A percentile compares a stretch with the other conserved stretches of the same genome.
Conservation (phyloP, 108 stramenopile genomes). For the Schizochytrium sp. region DNA sequence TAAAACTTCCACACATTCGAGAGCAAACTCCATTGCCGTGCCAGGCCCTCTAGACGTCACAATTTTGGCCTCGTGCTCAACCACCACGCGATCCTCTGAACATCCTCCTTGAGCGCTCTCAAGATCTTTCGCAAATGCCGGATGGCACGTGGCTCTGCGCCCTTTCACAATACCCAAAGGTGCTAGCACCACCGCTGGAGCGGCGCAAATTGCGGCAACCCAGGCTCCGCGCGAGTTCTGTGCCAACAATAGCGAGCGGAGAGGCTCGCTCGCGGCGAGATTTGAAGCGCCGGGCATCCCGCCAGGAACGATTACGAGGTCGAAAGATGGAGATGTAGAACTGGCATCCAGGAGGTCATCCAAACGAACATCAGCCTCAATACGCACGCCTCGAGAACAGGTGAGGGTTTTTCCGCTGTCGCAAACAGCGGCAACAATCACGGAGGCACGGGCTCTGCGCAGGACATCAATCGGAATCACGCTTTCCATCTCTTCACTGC, state of each 20-base stretch:
- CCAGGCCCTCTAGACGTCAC: constrained; percentile 43
- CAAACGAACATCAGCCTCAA: constrained; percentile 22
- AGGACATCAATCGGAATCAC: background rate
- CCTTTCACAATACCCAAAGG: constrained; percentile 22
- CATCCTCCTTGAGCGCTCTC: constrained; percentile 18
- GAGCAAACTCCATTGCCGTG: constrained; percentile 42
- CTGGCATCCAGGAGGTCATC: constrained; percentile 5
- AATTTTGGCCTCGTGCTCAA: background rate
- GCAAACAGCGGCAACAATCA: constrained; percentile 18
- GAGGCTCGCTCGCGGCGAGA: constrained; percentile 34
- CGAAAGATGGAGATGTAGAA: background rate
- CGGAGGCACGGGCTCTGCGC: constrained; percentile 8
- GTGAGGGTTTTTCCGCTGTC: background rate
- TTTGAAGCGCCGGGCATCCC: constrained; percentile 41
- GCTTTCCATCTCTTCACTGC: constrained; percentile 41
- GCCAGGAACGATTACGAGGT: constrained; percentile 9
- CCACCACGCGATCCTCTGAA: constrained; percentile 14
- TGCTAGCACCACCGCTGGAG: constrained; percentile 48
- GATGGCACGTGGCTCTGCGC: constrained; percentile 27
- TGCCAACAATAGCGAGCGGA: background rate
- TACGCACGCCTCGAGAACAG: background rate
- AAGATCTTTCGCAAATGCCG: constrained; percentile 26
- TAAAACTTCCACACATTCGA: background rate
- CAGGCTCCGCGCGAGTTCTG: constrained; percentile 5
- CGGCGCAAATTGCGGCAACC: constrained; percentile 29